A percentile compares a stretch with the other conserved stretches of the same genome.
phyloP scores from a whole-genome alignment of 2,329 filamentous ascomycete species.

The Cercospora sojina region DNA sequence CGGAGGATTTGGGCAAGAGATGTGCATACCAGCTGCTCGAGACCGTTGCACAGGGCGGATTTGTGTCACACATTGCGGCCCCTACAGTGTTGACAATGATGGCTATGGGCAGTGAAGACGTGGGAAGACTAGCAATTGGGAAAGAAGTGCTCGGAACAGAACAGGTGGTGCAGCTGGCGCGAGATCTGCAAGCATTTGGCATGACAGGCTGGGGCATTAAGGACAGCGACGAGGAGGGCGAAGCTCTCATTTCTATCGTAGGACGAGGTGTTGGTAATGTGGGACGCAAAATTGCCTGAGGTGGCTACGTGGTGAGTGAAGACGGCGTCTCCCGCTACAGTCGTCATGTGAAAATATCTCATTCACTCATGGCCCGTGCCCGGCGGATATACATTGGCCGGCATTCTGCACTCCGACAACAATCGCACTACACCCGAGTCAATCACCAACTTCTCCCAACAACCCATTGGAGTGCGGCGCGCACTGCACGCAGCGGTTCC shows the following conservation, averaged over 20 bases:
- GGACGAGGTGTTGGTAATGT: constrained; percentile 93
- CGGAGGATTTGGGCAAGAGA: constrained; percentile 85
- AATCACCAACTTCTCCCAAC: background rate
- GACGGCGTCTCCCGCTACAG: background rate
- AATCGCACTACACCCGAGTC: background rate
- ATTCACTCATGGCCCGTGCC: background rate
- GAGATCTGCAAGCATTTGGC: constrained; percentile 86
- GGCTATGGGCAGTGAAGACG: constrained; percentile 97
- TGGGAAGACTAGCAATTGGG: constrained; percentile 80
- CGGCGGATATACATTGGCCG: background rate
- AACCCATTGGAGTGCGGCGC: background rate
- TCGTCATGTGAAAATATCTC: constrained; percentile 2
- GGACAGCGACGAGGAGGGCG: constrained; percentile 61
- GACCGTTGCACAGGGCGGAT: constrained; percentile 77
- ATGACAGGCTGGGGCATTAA: constrained; percentile 87
- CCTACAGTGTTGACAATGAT: constrained; percentile 80
- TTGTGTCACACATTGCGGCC: constrained; percentile 69
- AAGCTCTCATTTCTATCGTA: constrained; percentile 87
- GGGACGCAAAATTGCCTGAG: constrained; percentile 74
- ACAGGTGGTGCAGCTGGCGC: constrained; percentile 73
- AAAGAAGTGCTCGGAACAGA: constrained; percentile 79
- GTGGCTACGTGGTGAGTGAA: constrained; percentile 1
- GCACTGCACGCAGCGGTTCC: background rate
- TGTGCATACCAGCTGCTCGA: constrained; percentile 90
- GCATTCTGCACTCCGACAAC: background rate